Base-by-base conservation (phyloP, 805 yeast species). In the Pichia californica region DNA sequence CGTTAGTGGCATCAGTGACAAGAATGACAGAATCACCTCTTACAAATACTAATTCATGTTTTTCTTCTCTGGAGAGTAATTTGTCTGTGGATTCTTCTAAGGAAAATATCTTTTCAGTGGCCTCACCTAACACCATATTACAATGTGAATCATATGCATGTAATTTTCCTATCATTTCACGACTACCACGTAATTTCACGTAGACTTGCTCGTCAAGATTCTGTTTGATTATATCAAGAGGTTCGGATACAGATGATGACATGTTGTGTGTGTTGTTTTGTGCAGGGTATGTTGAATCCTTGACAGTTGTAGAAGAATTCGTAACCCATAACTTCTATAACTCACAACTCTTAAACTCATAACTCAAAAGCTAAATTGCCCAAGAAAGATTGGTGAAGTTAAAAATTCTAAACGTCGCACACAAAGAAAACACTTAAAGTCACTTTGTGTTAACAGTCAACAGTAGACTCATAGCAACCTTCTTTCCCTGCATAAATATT, bases 21-120 rank as follows among this genome's bases (percentile, higher is more conserved):
- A 89, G 73, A 40, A 94, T 87, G 35, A 93, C 98, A 3, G 94
- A 81, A 65, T 93, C 99, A n/a, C 99, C 99, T 68, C 99, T 81
- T 14, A 93, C 89, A 66, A 91, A 91, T 34, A 93, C 80, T 88
- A 93, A 86, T 44, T 87, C 96, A 15, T 88, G 75, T 49, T 74
- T 73, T 57, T 80, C 83, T 19, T 71, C 70, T 16, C 55, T 62
- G 9, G 76, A 63, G 59, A 67, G 59, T 43, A 69, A 51, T 36
- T 71, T 73, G 26, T 62, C 58, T 4, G 66, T 75, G 4, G 71
- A 76, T 5, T 72, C 79, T 27, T 70, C 74, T 14, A 80, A 56
- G 31, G 70, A 69, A 60, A 76, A 86, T 31, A 89, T 79, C 2
- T 84, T 85, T 59, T 93, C 99, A 43, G 74, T 76, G 7, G 95